These are phyloP conservation scores for Agrocybe praecox DNA, from an alignment of 768 basidiomycete genomes.

Conservation along the genomic window DNA sequence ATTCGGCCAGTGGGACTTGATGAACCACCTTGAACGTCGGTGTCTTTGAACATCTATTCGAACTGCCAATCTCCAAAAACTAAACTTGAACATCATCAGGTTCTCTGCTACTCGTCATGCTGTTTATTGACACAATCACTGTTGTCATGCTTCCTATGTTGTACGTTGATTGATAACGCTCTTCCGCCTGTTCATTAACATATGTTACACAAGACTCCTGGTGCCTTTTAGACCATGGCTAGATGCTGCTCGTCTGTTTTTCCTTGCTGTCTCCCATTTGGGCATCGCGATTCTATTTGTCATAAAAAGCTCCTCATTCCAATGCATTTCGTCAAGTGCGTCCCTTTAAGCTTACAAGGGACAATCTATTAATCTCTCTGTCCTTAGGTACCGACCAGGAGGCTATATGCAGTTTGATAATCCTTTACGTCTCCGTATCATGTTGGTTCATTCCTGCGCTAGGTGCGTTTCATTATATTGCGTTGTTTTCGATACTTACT, in stretches of 20 bases:
- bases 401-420: conserved; percentile 21
- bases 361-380: neutral
- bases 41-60: neutral
- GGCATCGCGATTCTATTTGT: conserved; percentile 28
- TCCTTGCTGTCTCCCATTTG: conserved; percentile 24
- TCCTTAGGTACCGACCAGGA: conserved; percentile 16
- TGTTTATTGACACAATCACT: conserved; percentile 27
- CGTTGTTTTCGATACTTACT: neutral
- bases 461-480: conserved; percentile 11
- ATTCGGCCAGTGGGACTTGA: conserved; percentile 27
- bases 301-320: conserved; percentile 21
- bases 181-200: neutral
- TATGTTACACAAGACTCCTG: conserved; percentile 16
- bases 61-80: neutral
- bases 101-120: conserved; percentile 27
- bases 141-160: conserved; percentile 29
- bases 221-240: conserved; percentile 31
- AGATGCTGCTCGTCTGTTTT: conserved; percentile 28
- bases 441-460: conserved; percentile 29
- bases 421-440: conserved; percentile 20
- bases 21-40: conserved; percentile 29
- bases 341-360: neutral
- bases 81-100: conserved; percentile 12
- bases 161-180: conserved; percentile 16
- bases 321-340: conserved; percentile 23